Evolutionary conservation across 805 yeast genomes (phyloP), one percentile per base, ranked within the genome.

Genomic region (Candida taoyuanica): DNA sequence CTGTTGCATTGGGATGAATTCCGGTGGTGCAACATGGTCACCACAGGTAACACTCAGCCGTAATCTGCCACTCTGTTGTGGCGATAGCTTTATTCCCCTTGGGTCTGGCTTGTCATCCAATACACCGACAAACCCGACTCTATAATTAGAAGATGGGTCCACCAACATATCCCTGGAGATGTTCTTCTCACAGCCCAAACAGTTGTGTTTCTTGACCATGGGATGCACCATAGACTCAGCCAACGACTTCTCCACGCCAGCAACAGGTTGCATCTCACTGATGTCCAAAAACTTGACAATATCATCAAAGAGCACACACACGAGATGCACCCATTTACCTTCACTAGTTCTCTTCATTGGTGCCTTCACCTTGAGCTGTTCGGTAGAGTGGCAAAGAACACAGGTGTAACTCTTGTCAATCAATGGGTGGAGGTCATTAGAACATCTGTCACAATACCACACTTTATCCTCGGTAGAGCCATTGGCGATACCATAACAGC

Each of bases 361-460:
- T 33, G 76, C 83, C 30, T 72, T 67, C 69, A 33, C 66, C 69
- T 30, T 65, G 58, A 5, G 25, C 25, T 17, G 17, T 25, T 32
- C 29, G 12, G 17, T 6, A 25, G 12, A n/a, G 9, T 9, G 6
- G 14, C 96, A 88, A n/a, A 87, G 53, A 13, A 67, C 61, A 56
- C 96, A 87, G 2, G 70, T 59, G 52, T 83, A 81, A 16, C 71
- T 63, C 0, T 80, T 72, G 3, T 78, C 68, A 26, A 68, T 64
- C 3, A 71, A 46, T 0, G 93, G 91, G 43, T 75, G 73, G 36
- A 76, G 56, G 34, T 78, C 82, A 53, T 86, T 85, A 5, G 78
- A 67, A 55, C 96, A 88, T 1, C 78, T 68, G 49, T 86, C 95
- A 62, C 96, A 88, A 18, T 70, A 62, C 96, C 96, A 64, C 5